These are phyloP conservation scores for Crotalaria pallida DNA, from an alignment of 306 rosid genomes.

Conservation along the genomic window DNA sequence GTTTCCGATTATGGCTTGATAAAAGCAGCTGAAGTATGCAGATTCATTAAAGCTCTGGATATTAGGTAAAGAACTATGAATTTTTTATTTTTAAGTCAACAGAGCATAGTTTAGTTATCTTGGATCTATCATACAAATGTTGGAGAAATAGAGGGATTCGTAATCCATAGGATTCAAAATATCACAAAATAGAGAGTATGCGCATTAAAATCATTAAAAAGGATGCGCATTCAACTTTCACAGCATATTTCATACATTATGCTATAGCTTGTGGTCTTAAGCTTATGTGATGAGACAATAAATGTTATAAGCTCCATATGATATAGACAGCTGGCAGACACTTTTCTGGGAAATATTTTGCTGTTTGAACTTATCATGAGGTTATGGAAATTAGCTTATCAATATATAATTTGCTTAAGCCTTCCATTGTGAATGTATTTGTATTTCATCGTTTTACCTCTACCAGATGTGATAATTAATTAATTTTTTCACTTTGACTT, in stretches of 20 bases:
- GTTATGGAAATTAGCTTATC: neutral
- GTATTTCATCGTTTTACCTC: conserved; percentile 13
- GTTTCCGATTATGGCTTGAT: conserved; percentile 72
- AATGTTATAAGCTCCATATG: neutral
- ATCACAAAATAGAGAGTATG: too few relatives aligned
- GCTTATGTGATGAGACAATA: conserved; percentile 4
- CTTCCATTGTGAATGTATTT: neutral
- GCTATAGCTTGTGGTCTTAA: neutral
- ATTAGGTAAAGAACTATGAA: conserved; percentile 50
- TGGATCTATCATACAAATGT: neutral
- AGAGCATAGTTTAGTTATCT: neutral
- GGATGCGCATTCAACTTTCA: neutral
- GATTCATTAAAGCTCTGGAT: conserved; percentile 63
- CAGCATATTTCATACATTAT: neutral
- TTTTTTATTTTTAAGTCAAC: neutral
- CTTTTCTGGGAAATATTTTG: neutral
- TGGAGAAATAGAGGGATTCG: neutral
- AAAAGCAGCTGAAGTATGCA: conserved; percentile 60
- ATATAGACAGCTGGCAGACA: neutral
- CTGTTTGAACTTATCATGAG: neutral
- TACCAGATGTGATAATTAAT: neutral
- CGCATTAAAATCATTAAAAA: too few relatives aligned
- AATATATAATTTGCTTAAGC: neutral
- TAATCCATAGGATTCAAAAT: too few relatives aligned
- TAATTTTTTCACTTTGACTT: neutral